phyloP scores from a whole-genome alignment of 768 basidiomycete genomes.

The Brasilioporus rufonigricans region DNA sequence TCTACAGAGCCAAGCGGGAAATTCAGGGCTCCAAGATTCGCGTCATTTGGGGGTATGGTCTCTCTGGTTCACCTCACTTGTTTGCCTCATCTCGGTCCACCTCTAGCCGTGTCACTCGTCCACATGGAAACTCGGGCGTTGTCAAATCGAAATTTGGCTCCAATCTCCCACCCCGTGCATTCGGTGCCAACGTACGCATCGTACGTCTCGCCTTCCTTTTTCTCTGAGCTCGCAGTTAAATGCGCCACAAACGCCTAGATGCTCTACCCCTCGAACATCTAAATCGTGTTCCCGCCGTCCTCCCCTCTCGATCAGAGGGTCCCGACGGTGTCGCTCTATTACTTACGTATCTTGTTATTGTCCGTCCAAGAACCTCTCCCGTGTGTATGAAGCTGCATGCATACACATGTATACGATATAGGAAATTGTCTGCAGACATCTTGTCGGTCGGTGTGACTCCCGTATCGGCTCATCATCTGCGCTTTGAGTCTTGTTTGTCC shows the following conservation, averaged over 20 bases:
- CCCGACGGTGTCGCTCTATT: conserved; percentile 20
- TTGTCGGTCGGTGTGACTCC: neutral
- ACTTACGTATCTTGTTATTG: conserved; percentile 22
- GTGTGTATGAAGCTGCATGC: conserved; percentile 25
- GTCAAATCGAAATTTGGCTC: conserved; percentile 95
- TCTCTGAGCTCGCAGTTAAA: neutral
- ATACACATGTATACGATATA: conserved; percentile 8
- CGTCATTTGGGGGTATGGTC: conserved; percentile 95
- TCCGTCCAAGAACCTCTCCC: conserved; percentile 1
- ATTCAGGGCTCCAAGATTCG: conserved; percentile 93
- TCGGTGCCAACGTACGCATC: conserved; percentile 90
- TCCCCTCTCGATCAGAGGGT: conserved; percentile 3
- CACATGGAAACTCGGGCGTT: conserved; percentile 92
- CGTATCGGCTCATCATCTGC: no score
- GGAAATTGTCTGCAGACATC: conserved; percentile 1
- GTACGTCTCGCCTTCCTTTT: conserved; percentile 43
- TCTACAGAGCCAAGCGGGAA: conserved; percentile 96
- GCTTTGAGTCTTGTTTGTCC: no score
- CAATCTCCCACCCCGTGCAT: conserved; percentile 93
- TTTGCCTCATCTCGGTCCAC: neutral
- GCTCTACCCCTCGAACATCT: conserved; percentile 89
- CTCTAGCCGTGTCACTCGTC: conserved; percentile 80
- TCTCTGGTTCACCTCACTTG: neutral
- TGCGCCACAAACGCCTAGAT: conserved; percentile 47
- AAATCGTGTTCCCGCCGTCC: conserved; percentile 30